Base-by-base conservation (phyloP, 2,329 filamentous ascomycete species). In the Rhynchosporium secalis region DNA sequence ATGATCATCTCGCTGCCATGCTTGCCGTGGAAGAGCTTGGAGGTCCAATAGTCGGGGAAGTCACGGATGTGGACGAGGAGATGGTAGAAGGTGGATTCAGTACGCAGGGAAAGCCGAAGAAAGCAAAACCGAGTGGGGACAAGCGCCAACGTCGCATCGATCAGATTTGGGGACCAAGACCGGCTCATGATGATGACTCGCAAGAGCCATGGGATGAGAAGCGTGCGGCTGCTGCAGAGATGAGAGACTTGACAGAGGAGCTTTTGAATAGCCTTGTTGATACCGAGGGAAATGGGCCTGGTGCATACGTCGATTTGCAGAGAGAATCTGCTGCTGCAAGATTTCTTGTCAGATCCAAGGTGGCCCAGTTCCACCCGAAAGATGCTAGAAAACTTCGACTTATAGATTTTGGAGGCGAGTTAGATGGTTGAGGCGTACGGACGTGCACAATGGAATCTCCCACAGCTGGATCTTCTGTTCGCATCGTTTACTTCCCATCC, bases 1-100 rank as follows among this genome's bases (percentile, higher is more conserved):
- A 90, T 65, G 78, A 85, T 48, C 82, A 85, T 46, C 80, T 96
- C 1, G 89, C 89, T 1, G 77, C 83, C 3, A 90, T 94, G 85
- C 79, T 96, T 48, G 91, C 91, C 6, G 90, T 90, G 0, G 92
- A 96, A 76, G 90, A 92, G 71, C 80, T 93, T 1, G 92, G 92
- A 7, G 91, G 92, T 0, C 91, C 92, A 0, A 88, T 92, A 10
- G 90, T 93, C 0, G 90, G 92, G 3, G 88, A 91, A 67, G 79
- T 88, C 69, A 80, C 89, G 71, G 85, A 89, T 74, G 71, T 90
- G 77, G 76, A 86, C 78, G 69, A 82, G 8, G 82, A 88, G 49
- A 83, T 83, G 66, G 75, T 88, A 5, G 81, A 79, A 4, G 82
- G 80, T 8, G 85, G 84, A 1, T 88, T 88, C 73, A 87, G 79